Percentiles rank a stretch among this genome's conserved stretches.
phyloP scores from a whole-genome alignment of 495 filamentous ascomycete species.

The Peziza echinospora region DNA sequence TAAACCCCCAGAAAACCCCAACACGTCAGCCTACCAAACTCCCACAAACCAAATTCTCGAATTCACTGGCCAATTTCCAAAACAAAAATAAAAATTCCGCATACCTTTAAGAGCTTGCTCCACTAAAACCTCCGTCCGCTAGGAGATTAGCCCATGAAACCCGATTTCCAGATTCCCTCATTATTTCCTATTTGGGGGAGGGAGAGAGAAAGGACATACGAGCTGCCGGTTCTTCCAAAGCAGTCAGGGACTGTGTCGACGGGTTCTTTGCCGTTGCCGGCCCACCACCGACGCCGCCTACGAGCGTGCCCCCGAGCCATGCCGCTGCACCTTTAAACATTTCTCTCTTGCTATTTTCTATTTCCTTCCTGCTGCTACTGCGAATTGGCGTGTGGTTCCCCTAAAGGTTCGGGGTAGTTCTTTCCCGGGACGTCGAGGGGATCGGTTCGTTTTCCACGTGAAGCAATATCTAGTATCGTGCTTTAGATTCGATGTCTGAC shows the following conservation, averaged over 20 bases:
- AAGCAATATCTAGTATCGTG: no score
- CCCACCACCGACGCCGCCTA: no score
- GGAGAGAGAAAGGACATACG: constrained; percentile 26
- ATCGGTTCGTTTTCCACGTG: no score
- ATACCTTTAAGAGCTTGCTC: constrained; percentile 41
- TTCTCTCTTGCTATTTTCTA: no score
- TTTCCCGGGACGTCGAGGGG: no score
- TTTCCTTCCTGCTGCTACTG: no score
- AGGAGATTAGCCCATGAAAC: neutral
- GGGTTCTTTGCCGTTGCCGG: neutral
- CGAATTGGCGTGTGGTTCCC: no score
- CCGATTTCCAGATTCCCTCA: neutral
- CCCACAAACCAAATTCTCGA: no score
- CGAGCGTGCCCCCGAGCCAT: constrained; percentile 31
- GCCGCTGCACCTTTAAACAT: constrained; percentile 15
- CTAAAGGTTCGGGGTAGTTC: no score
- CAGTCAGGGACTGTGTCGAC: constrained; percentile 36
- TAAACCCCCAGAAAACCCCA: constrained; percentile 5
- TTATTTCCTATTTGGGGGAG: constrained; percentile 1
- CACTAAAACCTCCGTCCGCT: constrained; percentile 23
- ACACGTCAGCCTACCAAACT: neutral
- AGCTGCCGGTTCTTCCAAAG: constrained; percentile 35
- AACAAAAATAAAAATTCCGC: no score
- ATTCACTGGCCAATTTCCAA: no score
- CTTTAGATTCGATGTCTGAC: no score